Percentiles rank a stretch among this genome's conserved stretches.
Conservation (phyloP, 306 rosid species). For the Lathyrus oleraceus region DNA sequence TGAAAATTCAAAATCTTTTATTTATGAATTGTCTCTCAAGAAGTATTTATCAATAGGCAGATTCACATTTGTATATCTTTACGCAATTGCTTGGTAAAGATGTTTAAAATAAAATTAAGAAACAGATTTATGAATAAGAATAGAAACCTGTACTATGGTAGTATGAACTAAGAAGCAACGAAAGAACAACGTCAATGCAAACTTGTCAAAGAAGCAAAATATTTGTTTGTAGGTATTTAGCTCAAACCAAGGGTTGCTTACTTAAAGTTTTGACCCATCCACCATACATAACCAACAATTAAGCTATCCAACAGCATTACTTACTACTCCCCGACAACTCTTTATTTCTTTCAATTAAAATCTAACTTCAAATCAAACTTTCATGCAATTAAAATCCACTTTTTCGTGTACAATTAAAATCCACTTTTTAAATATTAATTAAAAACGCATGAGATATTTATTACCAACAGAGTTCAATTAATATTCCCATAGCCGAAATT, state of each 20-base stretch:
- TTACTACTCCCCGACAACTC: background rate
- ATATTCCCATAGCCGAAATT: too few relatives aligned
- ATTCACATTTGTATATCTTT: background rate
- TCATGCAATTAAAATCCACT: background rate
- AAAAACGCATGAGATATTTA: too few relatives aligned
- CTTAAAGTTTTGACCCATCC: slow-evolving; percentile 26
- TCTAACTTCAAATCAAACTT: background rate
- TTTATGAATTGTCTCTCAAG: too few relatives aligned
- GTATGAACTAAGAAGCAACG: background rate
- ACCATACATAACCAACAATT: background rate
- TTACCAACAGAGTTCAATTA: too few relatives aligned
- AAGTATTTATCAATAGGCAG: too few relatives aligned
- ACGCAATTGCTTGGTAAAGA: background rate
- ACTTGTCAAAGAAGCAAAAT: background rate
- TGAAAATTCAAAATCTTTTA: too few relatives aligned
- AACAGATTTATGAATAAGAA: background rate
- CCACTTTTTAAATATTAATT: too few relatives aligned
- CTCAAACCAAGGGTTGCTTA: slow-evolving; percentile 23
- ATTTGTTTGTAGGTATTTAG: background rate
- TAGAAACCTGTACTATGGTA: background rate
- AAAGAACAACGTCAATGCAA: slow-evolving; percentile 2
- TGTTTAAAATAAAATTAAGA: background rate
- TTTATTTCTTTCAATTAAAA: background rate
- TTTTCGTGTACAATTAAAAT: too few relatives aligned
- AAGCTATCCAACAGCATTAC: background rate